Conservation (phyloP, 768 basidiomycete species). For the Rhodotorula paludigena region DNA sequence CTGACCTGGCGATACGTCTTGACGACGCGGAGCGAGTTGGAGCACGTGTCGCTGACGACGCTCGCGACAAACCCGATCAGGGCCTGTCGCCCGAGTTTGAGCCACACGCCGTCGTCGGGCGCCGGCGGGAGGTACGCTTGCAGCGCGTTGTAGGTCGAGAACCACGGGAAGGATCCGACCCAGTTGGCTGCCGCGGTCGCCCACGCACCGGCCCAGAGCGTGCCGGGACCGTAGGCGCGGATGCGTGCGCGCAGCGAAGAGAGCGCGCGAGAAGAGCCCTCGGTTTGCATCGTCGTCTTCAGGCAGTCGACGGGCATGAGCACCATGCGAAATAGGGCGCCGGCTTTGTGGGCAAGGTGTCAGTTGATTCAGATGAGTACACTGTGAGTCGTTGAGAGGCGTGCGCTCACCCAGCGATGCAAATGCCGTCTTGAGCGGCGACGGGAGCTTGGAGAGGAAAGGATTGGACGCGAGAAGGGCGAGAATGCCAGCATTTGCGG, state of each 20-base stretch:
- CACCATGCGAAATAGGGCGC: slow-evolving; percentile 81
- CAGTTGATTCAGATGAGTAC: too few relatives aligned
- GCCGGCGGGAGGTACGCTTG: slow-evolving; percentile 42
- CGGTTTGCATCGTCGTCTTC: slow-evolving; percentile 82
- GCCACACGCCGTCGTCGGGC: slow-evolving; percentile 52
- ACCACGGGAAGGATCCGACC: slow-evolving; percentile 49
- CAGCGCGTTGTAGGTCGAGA: slow-evolving; percentile 39
- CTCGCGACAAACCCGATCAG: slow-evolving; percentile 88
- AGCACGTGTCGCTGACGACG: slow-evolving; percentile 74
- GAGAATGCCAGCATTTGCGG: slow-evolving; percentile 85
- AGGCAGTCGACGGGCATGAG: slow-evolving; percentile 60
- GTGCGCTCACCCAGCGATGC: slow-evolving; percentile 53
- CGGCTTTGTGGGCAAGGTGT: background rate
- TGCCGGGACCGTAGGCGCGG: slow-evolving; percentile 40
- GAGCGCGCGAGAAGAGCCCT: slow-evolving; percentile 54
- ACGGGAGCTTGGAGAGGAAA: slow-evolving; percentile 62
- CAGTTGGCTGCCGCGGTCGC: slow-evolving; percentile 76
- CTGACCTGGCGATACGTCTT: slow-evolving; percentile 95
- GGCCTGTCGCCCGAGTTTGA: slow-evolving; percentile 69
- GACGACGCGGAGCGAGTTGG: slow-evolving; percentile 83
- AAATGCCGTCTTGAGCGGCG: slow-evolving; percentile 68
- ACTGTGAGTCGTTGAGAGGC: too few relatives aligned
- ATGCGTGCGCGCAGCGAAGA: slow-evolving; percentile 64
- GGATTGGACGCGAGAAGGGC: slow-evolving; percentile 74
- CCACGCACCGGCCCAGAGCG: slow-evolving; percentile 40